Conservation (phyloP, 768 basidiomycete genomes). For the Coprinopsis sp. region DNA sequence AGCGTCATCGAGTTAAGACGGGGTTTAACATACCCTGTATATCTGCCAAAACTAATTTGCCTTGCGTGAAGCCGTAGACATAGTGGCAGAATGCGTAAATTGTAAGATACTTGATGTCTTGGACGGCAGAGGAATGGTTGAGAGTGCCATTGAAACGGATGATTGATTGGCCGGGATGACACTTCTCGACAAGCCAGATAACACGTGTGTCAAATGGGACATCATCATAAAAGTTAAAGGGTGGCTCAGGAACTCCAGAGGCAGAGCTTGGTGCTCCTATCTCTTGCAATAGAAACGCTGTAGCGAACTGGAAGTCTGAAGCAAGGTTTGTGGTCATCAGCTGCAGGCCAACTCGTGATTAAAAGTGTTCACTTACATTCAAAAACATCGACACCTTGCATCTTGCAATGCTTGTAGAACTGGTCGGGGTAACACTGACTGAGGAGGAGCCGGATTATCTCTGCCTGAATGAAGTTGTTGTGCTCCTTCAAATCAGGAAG, state of each 20-base stretch:
- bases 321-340: not conserved
- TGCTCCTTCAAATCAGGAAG: not conserved
- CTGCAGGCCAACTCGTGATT: not conserved
- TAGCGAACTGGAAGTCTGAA: not conserved
- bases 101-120: not conserved
- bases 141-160: not conserved
- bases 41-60: constrained; percentile 3
- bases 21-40: not conserved
- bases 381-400: not conserved
- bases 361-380: not conserved
- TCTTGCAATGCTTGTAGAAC: constrained; percentile 1
- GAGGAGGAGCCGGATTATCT: not conserved
- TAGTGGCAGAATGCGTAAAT: constrained; percentile 4
- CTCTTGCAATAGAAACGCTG: not conserved
- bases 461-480: constrained; percentile 2
- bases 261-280: not conserved
- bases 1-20: not conserved
- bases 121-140: not conserved
- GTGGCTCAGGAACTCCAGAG: not conserved
- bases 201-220: not conserved
- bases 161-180: not conserved
- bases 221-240: not conserved
- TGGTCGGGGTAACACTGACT: not conserved
- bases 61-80: not conserved
- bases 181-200: constrained; percentile 3